Base-by-base conservation (phyloP, 169 alveolate genomes). In the Babesia gibsoni region DNA sequence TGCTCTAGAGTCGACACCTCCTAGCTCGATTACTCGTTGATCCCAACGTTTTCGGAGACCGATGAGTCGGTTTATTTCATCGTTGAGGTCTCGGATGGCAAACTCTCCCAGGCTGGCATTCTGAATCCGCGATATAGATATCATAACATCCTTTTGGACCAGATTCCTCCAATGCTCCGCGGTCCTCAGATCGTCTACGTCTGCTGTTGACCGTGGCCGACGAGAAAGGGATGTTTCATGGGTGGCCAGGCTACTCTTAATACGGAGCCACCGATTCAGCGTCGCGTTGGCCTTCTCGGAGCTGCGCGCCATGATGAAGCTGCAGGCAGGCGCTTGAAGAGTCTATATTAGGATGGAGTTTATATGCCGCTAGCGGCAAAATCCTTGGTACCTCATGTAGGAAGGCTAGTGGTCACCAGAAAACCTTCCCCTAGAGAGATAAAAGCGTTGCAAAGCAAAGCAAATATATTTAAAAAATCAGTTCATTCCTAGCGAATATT, bases 21-120 rank as follows among this genome's bases (percentile, higher is more conserved):
- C 94, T 69, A 95, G 89, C 77, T 93, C 94, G 52, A 90, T 83
- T 3, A 95, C 93, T 70, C 96, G 80, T 50, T 91, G 96, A 69
- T 95, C 99, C 97, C 98, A 95, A 27, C 79, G 73, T 53, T 83
- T 81, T 61, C 94, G 90, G 61, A 93, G 94, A 46, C 94, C 92
- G 20, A 94, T 84, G 35, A 94, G 91, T 42, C 91, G 81, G 86
- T 96, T 96, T 18, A 96, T 96, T 67, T 94, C 97, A 83, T 96
- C 99, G 85, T 96, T 96, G 59, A 96, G 65, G 54, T 94, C 98
- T 52, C 99, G 75, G 25, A 96, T 91, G 52, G 93, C 91, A 50
- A 84, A 91, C 67, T 96, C 98, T 10, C 98, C 97, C 64, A 96
- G 70, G 29, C 94, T 90, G 29, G 96, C 97, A 82, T 96, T 94